phyloP scores from a whole-genome alignment of 2,329 filamentous ascomycete species.

The Hirsutella minnesotensis region DNA sequence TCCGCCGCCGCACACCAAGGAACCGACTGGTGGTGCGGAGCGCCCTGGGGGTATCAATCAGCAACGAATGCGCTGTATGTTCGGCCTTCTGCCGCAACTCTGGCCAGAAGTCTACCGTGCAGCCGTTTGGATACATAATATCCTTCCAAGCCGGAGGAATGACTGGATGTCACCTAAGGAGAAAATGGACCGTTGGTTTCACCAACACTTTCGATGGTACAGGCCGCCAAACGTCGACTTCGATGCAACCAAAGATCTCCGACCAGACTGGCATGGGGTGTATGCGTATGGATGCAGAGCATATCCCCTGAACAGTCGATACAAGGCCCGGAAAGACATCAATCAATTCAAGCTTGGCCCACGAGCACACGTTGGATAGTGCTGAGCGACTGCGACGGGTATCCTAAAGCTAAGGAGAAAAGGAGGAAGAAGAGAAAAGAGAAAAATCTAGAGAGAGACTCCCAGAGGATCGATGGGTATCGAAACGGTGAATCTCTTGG shows the following conservation, averaged over 20 bases:
- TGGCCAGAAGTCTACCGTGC: neutral
- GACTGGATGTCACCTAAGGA: neutral
- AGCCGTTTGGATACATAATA: neutral
- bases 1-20: neutral
- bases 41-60: neutral
- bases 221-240: neutral
- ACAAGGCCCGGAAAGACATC: neutral
- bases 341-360: neutral
- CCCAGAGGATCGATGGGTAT: too few species aligned
- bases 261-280: neutral
- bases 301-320: neutral
- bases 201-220: too few species aligned
- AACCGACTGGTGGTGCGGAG: neutral
- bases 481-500: too few species aligned
- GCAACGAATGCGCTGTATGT: neutral
- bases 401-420: too few species aligned
- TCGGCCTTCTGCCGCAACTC: neutral
- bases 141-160: neutral
- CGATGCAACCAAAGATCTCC: neutral
- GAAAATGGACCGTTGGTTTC: too few species aligned
- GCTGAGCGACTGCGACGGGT: too few species aligned
- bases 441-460: too few species aligned
- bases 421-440: too few species aligned
- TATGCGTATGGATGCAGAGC: neutral
- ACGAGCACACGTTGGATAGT: conserved; percentile 1